Conservation (phyloP, 2,329 filamentous ascomycete genomes). For the Aspergillus sp. region DNA sequence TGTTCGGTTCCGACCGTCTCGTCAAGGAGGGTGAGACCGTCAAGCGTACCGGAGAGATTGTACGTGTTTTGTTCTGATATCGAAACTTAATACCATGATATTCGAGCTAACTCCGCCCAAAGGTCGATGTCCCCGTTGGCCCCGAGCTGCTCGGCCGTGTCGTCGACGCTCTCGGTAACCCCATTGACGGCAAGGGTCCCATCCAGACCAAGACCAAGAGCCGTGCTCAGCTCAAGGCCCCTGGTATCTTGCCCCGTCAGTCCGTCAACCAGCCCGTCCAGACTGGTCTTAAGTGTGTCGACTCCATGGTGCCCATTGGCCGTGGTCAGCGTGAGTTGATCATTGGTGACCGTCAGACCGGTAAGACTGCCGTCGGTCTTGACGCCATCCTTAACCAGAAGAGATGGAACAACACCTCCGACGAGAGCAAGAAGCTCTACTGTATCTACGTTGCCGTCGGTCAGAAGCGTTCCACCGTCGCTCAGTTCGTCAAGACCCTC, state of each 20-base stretch:
- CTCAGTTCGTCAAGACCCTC: conserved; percentile 98
- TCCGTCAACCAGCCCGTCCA: conserved; percentile 99
- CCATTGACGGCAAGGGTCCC: conserved; percentile 98
- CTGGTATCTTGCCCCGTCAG: conserved; percentile 91
- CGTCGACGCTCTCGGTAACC: conserved; percentile 96
- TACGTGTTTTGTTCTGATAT: conserved; percentile 48
- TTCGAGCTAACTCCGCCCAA: conserved; percentile 1
- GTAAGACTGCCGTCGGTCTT: conserved; percentile 97
- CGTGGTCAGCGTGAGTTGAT: conserved; percentile 99
- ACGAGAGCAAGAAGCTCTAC: conserved; percentile 99
- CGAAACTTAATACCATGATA: neutral
- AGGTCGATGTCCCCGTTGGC: conserved; percentile 97
- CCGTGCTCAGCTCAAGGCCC: conserved; percentile 98
- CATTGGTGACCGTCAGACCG: conserved; percentile 99
- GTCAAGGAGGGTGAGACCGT: conserved; percentile 99
- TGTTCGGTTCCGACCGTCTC: conserved; percentile 99
- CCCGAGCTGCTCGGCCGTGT: conserved; percentile 93
- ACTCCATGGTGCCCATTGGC: conserved; percentile 99
- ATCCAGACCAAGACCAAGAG: conserved; percentile 86
- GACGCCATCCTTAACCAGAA: conserved; percentile 99
- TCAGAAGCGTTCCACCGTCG: conserved; percentile 99
- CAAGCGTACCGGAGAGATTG: conserved; percentile 99
- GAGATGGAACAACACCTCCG: conserved; percentile 83
- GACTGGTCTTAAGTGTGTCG: conserved; percentile 98
- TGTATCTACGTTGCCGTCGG: conserved; percentile 98